These are phyloP conservation scores for Polyporus arcularius DNA, from an alignment of 768 basidiomycete genomes.

Conservation along the genomic window DNA sequence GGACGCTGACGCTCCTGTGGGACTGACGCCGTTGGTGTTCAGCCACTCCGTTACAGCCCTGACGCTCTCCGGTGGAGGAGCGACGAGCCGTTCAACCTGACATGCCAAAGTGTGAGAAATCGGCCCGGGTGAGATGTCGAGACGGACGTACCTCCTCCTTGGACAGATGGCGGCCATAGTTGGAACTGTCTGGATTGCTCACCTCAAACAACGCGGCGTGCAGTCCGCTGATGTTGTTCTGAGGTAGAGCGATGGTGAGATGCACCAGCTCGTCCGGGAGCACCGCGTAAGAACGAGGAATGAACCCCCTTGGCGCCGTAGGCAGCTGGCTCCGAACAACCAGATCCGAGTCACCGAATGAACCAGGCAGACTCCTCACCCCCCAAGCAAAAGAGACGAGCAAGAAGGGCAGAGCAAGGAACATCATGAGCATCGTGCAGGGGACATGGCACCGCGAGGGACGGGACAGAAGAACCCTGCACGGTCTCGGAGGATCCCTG, in stretches of 20 bases:
- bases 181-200: constrained; percentile 38
- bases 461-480: too few relatives aligned
- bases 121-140: neutral
- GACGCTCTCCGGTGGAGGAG: constrained; percentile 25
- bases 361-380: neutral
- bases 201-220: constrained; percentile 34
- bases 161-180: constrained; percentile 20
- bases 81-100: neutral
- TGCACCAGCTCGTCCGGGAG: neutral
- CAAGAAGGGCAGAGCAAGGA: neutral
- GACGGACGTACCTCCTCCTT: constrained; percentile 7
- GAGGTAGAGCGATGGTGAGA: constrained; percentile 32
- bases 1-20: constrained; percentile 25
- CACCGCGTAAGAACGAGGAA: neutral
- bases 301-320: neutral
- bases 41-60: constrained; percentile 31
- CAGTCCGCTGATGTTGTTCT: constrained; percentile 37
- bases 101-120: too few relatives aligned
- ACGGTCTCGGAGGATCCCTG: too few relatives aligned
- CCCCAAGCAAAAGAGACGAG: neutral
- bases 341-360: neutral
- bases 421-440: too few relatives aligned
- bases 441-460: too few relatives aligned
- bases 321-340: neutral
- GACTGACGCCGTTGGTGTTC: constrained; percentile 25